A percentile compares a stretch with the other conserved stretches of the same genome.
These are phyloP conservation scores for Debaryomyces nepalensis DNA, from an alignment of 1,139 yeast genomes.

Conservation along the genomic window DNA sequence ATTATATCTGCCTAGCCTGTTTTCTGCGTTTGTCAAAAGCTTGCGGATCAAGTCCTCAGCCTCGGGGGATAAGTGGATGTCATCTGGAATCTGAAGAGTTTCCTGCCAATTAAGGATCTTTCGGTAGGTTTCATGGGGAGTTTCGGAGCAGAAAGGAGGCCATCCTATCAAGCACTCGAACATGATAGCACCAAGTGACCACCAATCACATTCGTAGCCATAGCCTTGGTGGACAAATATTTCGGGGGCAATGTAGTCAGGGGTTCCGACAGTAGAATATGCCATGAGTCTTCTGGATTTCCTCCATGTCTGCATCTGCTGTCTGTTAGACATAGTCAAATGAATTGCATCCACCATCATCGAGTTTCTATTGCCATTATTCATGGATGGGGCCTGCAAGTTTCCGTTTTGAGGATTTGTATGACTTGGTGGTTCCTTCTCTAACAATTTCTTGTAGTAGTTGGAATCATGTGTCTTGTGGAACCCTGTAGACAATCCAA, in stretches of 20 bases:
- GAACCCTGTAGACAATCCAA: conserved; percentile 84
- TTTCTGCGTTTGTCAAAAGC: conserved; percentile 80
- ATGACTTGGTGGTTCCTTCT: conserved; percentile 52
- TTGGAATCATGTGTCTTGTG: conserved; percentile 85
- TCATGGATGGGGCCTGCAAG: conserved; percentile 17
- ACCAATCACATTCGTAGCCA: conserved; percentile 99
- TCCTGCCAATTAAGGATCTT: conserved; percentile 97
- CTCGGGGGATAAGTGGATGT: conserved; percentile 90
- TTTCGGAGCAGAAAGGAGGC: conserved; percentile 99
- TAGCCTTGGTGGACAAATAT: conserved; percentile 96
- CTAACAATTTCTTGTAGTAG: conserved; percentile 72
- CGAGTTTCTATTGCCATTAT: conserved; percentile 58
- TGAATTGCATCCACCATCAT: conserved; percentile 95
- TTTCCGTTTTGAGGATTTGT: conserved; percentile 28
- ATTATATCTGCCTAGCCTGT: conserved; percentile 86
- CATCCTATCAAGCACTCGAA: conserved; percentile 98
- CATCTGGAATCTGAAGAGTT: conserved; percentile 91
- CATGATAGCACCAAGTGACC: conserved; percentile 99
- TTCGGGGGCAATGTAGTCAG: conserved; percentile 98
- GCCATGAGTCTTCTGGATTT: conserved; percentile 97
- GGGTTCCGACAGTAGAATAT: conserved; percentile 97
- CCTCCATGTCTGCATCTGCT: conserved; percentile 98
- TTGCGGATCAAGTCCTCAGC: conserved; percentile 90
- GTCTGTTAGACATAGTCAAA: conserved; percentile 92
- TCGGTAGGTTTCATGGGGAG: conserved; percentile 97